These are phyloP conservation scores for Pythium guiyangense DNA, from an alignment of 352 stramenopile species.

Conservation along the genomic window DNA sequence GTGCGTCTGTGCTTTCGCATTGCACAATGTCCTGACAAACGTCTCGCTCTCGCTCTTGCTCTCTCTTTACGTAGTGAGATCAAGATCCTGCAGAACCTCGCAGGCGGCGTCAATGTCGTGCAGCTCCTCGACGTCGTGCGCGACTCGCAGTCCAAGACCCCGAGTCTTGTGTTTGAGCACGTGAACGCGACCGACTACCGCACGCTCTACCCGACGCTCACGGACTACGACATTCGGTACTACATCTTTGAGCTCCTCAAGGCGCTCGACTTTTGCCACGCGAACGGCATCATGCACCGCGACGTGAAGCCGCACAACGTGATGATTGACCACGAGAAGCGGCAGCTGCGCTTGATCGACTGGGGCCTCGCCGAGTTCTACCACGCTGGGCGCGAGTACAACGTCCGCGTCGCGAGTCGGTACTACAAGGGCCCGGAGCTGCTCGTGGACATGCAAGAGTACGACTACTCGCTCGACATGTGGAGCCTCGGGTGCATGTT, in stretches of 20 bases:
- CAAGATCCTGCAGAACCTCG: constrained; percentile 99
- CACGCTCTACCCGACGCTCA: constrained; percentile 98
- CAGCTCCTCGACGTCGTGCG: constrained; percentile 98
- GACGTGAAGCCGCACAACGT: too few species aligned
- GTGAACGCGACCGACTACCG: constrained; percentile 99
- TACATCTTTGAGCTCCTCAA: constrained; percentile 97
- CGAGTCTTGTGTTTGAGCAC: constrained; percentile 97
- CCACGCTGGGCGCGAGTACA: too few species aligned
- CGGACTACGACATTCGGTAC: constrained; percentile 98
- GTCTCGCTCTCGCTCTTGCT: too few species aligned
- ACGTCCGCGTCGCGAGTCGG: constrained; percentile 97
- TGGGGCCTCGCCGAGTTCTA: too few species aligned
- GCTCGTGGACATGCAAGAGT: constrained; percentile 99
- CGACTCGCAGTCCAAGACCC: constrained; percentile 98
- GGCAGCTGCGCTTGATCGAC: too few species aligned
- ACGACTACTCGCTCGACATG: constrained; percentile 64
- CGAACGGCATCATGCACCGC: constrained; percentile 99
- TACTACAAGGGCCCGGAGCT: constrained; percentile 99
- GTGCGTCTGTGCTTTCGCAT: too few species aligned
- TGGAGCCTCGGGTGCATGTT: constrained; percentile 98
- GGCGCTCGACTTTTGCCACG: constrained; percentile 98
- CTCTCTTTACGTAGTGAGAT: constrained; percentile 92
- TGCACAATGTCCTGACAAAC: too few species aligned
- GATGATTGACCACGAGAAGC: too few species aligned
- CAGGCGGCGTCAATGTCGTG: constrained; percentile 98